Percentiles rank a stretch among this genome's conserved stretches.
phyloP scores from a whole-genome alignment of 192 early-diverging fungal genomes.

The Entomortierella beljakovae region DNA sequence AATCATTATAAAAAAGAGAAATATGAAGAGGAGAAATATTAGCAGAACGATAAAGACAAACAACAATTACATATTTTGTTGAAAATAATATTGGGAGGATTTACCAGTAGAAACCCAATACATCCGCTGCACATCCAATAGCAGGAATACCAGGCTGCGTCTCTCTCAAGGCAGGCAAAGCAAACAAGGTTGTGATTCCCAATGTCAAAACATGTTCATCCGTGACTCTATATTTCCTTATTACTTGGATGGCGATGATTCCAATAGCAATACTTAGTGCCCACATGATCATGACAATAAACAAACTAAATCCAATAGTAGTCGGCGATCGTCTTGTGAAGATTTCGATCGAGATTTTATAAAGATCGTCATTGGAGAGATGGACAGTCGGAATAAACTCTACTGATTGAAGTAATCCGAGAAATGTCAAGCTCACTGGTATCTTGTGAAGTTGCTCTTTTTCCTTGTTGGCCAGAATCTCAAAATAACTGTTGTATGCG shows the following conservation, averaged over 20 bases:
- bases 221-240: slow-evolving; percentile 46
- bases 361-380: slow-evolving; percentile 17
- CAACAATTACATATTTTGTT: not conserved
- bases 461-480: slow-evolving; percentile 53
- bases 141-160: slow-evolving; percentile 59
- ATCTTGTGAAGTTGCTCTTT: slow-evolving; percentile 53
- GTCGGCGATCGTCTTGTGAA: slow-evolving; percentile 57
- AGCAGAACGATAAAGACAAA: not conserved
- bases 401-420: slow-evolving; percentile 57
- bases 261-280: slow-evolving; percentile 55
- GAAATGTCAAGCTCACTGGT: slow-evolving; percentile 55
- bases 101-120: slow-evolving; percentile 61
- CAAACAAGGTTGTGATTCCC: slow-evolving; percentile 60
- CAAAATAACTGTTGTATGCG: slow-evolving; percentile 59
- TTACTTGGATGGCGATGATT: slow-evolving; percentile 59
- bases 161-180: slow-evolving; percentile 43
- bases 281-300: slow-evolving; percentile 65
- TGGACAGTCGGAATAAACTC: slow-evolving; percentile 54
- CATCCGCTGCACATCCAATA: slow-evolving; percentile 61
- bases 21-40: not conserved
- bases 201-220: slow-evolving; percentile 59
- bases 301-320: slow-evolving; percentile 60
- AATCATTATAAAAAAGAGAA: not conserved
- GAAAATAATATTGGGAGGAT: not conserved
- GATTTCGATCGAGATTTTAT: slow-evolving; percentile 56